Evolutionary conservation across 768 basidiomycete genomes (phyloP).

Genomic region (Termitomyces sp.): DNA sequence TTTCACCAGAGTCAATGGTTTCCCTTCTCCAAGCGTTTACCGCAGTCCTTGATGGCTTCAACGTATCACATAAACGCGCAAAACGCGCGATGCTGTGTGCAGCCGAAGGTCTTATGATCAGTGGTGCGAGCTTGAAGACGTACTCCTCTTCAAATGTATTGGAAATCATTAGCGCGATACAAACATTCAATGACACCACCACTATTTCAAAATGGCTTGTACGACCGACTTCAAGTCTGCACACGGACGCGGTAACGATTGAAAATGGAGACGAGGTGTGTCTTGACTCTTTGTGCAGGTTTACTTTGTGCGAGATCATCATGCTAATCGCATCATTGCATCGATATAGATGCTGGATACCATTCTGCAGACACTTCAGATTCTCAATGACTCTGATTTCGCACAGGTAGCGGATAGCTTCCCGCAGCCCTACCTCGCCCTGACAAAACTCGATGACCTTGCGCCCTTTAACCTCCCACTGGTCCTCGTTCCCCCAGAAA

Average conservation of each 20-base stretch:
- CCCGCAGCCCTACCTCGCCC: conserved; percentile 59
- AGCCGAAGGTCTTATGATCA: conserved; percentile 76
- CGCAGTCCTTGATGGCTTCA: conserved; percentile 84
- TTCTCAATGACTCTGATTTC: conserved; percentile 59
- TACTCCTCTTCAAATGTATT: conserved; percentile 51
- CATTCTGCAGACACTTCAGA: conserved; percentile 56
- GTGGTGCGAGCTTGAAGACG: conserved; percentile 61
- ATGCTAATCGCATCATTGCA: conserved; percentile 1
- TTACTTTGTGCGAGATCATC: neutral
- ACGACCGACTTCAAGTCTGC: conserved; percentile 54
- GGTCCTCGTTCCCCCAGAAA: conserved; percentile 83
- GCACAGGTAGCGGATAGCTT: conserved; percentile 48
- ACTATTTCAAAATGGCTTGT: conserved; percentile 56
- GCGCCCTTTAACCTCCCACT: conserved; percentile 65
- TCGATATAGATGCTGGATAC: conserved; percentile 64
- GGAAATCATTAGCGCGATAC: conserved; percentile 69
- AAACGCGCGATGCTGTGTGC: conserved; percentile 78
- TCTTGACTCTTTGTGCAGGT: neutral
- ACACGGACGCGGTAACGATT: conserved; percentile 33
- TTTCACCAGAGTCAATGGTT: conserved; percentile 75
- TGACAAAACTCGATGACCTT: conserved; percentile 37
- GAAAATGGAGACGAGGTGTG: conserved; percentile 62
- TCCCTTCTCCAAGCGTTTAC: conserved; percentile 80
- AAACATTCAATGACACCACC: conserved; percentile 61
- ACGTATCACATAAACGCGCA: conserved; percentile 80